Percentiles rank a stretch among this genome's conserved stretches.
phyloP scores from a whole-genome alignment of 495 filamentous ascomycete species.

The Penicillium dipodomyicola region DNA sequence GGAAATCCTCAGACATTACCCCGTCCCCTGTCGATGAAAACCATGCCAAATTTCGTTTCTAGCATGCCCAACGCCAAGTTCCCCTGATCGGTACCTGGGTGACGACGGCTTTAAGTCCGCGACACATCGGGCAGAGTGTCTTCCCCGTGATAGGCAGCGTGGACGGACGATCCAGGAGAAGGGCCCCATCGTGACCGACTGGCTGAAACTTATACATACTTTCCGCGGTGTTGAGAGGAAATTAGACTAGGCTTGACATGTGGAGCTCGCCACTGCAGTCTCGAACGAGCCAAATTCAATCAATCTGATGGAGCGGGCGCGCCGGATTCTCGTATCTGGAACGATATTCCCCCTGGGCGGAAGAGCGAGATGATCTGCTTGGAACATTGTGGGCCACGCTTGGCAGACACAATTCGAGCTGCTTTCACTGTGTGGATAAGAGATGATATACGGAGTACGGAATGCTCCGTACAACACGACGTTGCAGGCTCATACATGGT shows the following conservation, averaged over 20 bases:
- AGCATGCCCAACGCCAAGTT: neutral
- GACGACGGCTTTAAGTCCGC: neutral
- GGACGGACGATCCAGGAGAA: slow-evolving; percentile 4
- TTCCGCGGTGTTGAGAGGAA: slow-evolving; percentile 10
- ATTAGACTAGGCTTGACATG: slow-evolving; percentile 21
- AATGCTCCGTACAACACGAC: neutral
- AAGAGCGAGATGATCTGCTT: neutral
- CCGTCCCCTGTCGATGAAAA: neutral
- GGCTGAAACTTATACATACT: neutral
- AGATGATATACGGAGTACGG: neutral
- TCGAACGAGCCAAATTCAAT: slow-evolving; percentile 22
- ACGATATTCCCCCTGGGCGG: neutral
- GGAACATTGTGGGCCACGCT: neutral
- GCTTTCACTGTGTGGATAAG: neutral
- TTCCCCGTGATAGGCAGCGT: neutral
- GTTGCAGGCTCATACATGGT: neutral
- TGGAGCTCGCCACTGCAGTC: slow-evolving; percentile 18
- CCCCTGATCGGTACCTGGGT: neutral
- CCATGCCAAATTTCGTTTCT: neutral
- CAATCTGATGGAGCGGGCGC: slow-evolving; percentile 16
- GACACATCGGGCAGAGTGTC: neutral
- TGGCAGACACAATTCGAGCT: neutral
- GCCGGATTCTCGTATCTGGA: neutral
- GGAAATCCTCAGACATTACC: neutral
- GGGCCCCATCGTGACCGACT: neutral